These are phyloP conservation scores for Ophiostoma novo-ulmi DNA, from an alignment of 2,329 filamentous ascomycete genomes.

Conservation along the genomic window DNA sequence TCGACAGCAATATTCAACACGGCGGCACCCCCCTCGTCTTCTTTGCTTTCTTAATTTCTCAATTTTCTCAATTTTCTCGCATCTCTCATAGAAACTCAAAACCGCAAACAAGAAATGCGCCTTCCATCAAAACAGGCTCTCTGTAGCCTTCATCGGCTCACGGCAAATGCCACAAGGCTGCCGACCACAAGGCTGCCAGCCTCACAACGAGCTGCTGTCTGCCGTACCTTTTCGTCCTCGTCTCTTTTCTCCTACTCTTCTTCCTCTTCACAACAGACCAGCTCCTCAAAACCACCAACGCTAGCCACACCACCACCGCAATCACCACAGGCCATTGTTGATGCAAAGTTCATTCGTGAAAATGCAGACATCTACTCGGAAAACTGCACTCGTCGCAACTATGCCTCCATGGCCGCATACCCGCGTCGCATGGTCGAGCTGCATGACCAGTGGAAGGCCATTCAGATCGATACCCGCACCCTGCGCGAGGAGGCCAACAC, in stretches of 20 bases:
- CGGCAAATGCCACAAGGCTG: neutral
- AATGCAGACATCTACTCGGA: constrained; percentile 73
- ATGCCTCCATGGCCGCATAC: constrained; percentile 52
- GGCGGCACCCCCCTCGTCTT: neutral
- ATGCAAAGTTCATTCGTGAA: constrained; percentile 85
- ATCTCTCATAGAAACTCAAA: neutral
- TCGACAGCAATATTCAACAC: too few species aligned
- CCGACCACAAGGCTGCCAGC: neutral
- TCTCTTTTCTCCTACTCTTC: neutral
- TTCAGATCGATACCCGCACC: constrained; percentile 55
- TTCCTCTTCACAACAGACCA: neutral
- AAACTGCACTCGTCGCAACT: constrained; percentile 84
- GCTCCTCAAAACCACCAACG: neutral
- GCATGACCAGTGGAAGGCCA: constrained; percentile 53
- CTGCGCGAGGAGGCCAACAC: constrained; percentile 63
- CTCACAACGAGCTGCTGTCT: neutral
- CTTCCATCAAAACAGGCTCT: neutral
- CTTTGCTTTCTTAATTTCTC: neutral
- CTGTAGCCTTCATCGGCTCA: neutral
- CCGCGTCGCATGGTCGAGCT: constrained; percentile 53
- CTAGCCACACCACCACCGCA: constrained; percentile 39
- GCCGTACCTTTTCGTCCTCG: neutral
- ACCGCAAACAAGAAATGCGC: neutral
- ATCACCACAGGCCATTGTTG: constrained; percentile 61
- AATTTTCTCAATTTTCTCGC: neutral